phyloP scores from a whole-genome alignment of 1,284 basidiomycete genomes.

The Austroboletus novae-zelandiae region DNA sequence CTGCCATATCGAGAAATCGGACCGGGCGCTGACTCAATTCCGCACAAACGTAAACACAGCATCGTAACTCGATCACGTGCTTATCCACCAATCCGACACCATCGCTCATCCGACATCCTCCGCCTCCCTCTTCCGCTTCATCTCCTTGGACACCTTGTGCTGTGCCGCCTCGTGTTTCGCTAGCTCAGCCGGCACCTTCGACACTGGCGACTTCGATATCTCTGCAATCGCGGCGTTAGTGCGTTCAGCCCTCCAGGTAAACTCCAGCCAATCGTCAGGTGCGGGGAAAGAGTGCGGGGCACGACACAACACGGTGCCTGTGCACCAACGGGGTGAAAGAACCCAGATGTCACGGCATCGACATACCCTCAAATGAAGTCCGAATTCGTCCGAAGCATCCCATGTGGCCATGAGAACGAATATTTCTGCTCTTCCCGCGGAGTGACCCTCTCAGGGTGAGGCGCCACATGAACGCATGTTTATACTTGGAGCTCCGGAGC shows the following conservation, averaged over 20 bases:
- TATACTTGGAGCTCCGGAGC: conserved; percentile 1
- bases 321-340: background rate
- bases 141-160: conserved; percentile 83
- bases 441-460: too few species aligned
- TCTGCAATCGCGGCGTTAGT: conserved; percentile 46
- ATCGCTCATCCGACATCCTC: conserved; percentile 59
- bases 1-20: conserved; percentile 19
- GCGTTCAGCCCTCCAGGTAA: background rate
- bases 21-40: background rate
- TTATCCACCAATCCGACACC: background rate
- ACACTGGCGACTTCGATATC: conserved; percentile 89
- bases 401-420: too few species aligned
- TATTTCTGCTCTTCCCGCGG: too few species aligned
- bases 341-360: conserved; percentile 5
- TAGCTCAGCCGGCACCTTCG: conserved; percentile 84
- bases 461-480: too few species aligned
- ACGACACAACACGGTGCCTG: background rate
- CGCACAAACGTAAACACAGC: background rate
- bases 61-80: background rate
- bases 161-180: conserved; percentile 89
- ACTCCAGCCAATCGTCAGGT: background rate
- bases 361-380: background rate
- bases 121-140: conserved; percentile 85
- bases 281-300: conserved; percentile 22
- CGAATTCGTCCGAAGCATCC: too few species aligned